Conservation (phyloP, 148 eudicot genomes). For the Linanthus parryae region DNA sequence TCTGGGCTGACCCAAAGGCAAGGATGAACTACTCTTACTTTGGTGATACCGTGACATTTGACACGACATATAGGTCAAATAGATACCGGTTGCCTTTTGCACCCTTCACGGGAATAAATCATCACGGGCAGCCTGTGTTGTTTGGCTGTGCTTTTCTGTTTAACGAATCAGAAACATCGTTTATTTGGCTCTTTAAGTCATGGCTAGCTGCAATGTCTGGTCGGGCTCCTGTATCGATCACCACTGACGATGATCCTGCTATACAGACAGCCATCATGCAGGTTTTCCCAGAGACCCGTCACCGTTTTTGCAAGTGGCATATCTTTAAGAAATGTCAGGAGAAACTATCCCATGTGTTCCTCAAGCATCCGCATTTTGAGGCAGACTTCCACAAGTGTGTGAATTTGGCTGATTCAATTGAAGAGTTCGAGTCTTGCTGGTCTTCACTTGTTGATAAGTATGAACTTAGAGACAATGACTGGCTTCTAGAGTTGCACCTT, state of each 20-base stretch:
- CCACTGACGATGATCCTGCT: slow-evolving; percentile 46
- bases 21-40: slow-evolving; percentile 38
- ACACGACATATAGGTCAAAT: slow-evolving; percentile 56
- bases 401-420: slow-evolving; percentile 37
- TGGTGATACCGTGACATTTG: slow-evolving; percentile 58
- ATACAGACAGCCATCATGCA: slow-evolving; percentile 44
- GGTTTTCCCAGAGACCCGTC: slow-evolving; percentile 49
- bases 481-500: slow-evolving; percentile 38
- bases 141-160: slow-evolving; percentile 54
- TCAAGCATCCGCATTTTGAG: slow-evolving; percentile 45
- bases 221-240: slow-evolving; percentile 41
- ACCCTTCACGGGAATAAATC: slow-evolving; percentile 52
- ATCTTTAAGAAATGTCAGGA: slow-evolving; percentile 58
- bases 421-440: slow-evolving; percentile 54
- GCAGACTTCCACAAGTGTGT: slow-evolving; percentile 57
- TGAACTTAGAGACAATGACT: slow-evolving; percentile 42
- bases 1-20: slow-evolving; percentile 57
- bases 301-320: slow-evolving; percentile 64
- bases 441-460: slow-evolving; percentile 45
- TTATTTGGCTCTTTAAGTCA: slow-evolving; percentile 43
- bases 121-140: slow-evolving; percentile 57
- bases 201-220: slow-evolving; percentile 58
- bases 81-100: slow-evolving; percentile 52
- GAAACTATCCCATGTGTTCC: slow-evolving; percentile 44
- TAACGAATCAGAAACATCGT: slow-evolving; percentile 48